Evolutionary conservation across 225 moss, liverwort and hornwort genomes (phyloP).

Genomic region (Bryum argenteum): DNA sequence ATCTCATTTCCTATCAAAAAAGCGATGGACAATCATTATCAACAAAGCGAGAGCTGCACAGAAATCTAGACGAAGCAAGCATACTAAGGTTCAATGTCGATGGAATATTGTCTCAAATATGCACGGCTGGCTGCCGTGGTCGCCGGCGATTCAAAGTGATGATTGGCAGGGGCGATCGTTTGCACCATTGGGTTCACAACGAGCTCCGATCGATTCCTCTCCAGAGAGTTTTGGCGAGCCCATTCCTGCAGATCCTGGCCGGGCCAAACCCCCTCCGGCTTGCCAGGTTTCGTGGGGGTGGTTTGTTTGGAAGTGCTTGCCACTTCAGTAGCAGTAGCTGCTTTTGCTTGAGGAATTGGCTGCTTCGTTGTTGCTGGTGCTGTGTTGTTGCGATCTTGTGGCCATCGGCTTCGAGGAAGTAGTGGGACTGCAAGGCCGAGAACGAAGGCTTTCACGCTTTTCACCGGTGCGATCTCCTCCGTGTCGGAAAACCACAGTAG

Average conservation of each 20-base stretch:
- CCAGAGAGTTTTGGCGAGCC: constrained; percentile 51
- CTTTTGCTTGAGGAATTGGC: neutral
- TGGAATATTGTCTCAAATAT: constrained; percentile 30
- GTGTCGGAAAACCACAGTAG: constrained; percentile 67
- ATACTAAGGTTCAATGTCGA: constrained; percentile 27
- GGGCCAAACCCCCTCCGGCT: constrained; percentile 40
- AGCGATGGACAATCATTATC: no score
- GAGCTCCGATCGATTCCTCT: constrained; percentile 26
- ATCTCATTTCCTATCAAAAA: constrained; percentile 18
- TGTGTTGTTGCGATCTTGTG: constrained; percentile 28
- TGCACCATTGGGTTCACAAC: constrained; percentile 26
- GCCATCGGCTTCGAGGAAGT: constrained; percentile 75
- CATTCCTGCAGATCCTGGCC: constrained; percentile 49
- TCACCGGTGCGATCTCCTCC: constrained; percentile 66
- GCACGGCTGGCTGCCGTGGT: constrained; percentile 14
- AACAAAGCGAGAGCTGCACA: no score
- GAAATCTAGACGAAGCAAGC: neutral
- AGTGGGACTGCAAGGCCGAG: constrained; percentile 68
- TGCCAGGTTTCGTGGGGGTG: neutral
- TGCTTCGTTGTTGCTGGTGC: neutral
- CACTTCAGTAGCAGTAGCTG: neutral
- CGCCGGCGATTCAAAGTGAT: neutral
- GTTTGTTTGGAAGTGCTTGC: neutral
- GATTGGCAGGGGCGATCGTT: constrained; percentile 7
- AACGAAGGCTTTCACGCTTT: constrained; percentile 52